These are phyloP conservation scores for Cyberlindnera mississippiensis DNA, from an alignment of 805 yeast species.

Conservation along the genomic window DNA sequence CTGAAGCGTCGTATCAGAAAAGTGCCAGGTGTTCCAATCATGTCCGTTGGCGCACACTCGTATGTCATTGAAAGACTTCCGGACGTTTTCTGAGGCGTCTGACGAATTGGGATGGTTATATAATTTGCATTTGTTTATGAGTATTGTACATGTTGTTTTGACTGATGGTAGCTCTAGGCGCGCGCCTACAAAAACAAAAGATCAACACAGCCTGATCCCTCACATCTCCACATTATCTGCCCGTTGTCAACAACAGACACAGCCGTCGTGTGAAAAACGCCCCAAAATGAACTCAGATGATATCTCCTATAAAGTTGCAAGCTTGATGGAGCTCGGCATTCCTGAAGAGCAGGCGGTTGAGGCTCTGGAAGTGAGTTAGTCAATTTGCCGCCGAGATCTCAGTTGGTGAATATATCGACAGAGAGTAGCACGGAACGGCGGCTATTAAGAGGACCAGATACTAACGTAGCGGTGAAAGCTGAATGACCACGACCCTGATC, in stretches of 20 bases:
- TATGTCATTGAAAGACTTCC: slow-evolving; percentile 94
- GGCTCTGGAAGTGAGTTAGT: slow-evolving; percentile 30
- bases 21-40: slow-evolving; percentile 93
- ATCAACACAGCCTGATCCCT: slow-evolving; percentile 1
- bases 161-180: neutral
- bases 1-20: slow-evolving; percentile 90
- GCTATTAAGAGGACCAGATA: too few species aligned
- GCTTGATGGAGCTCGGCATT: slow-evolving; percentile 37
- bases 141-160: neutral
- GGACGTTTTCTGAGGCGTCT: slow-evolving; percentile 60
- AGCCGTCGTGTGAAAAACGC: neutral
- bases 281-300: neutral
- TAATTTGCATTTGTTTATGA: slow-evolving; percentile 5
- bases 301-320: neutral
- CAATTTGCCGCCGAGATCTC: neutral
- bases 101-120: neutral
- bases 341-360: slow-evolving; percentile 33
- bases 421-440: too few species aligned
- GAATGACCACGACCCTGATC: too few species aligned
- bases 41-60: slow-evolving; percentile 93
- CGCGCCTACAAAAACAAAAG: neutral
- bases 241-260: too few species aligned
- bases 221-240: neutral
- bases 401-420: too few species aligned
- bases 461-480: neutral